Percentiles rank a stretch among this genome's conserved stretches.
Conservation (phyloP, 225 moss, liverwort and hornwort species). For the Asterella californica region DNA sequence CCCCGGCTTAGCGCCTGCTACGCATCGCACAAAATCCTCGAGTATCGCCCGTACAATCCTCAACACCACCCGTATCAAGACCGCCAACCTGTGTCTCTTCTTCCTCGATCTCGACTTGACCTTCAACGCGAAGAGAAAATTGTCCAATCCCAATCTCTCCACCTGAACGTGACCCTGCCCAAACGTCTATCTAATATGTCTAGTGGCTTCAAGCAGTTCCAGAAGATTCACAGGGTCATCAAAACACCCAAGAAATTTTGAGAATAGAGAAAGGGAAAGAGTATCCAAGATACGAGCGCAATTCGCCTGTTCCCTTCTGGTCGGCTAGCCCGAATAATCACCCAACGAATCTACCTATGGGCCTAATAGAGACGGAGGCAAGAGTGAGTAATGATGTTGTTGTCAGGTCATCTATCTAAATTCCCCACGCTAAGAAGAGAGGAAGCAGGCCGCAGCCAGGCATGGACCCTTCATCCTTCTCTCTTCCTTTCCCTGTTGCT, state of each 20-base stretch:
- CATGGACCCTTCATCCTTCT: constrained; percentile 2
- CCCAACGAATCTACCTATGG: not conserved
- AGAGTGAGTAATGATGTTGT: not conserved
- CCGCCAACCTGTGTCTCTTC: not conserved
- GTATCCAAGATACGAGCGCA: not conserved
- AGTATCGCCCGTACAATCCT: not conserved
- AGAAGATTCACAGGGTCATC: constrained; percentile 4
- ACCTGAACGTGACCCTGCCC: not conserved
- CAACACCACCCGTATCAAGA: not conserved
- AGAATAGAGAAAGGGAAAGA: not conserved
- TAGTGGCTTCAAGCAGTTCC: not conserved
- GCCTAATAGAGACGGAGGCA: not conserved
- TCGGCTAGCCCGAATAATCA: constrained; percentile 6
- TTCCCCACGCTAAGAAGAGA: not conserved
- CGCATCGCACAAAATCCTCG: constrained; percentile 9
- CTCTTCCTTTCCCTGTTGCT: too few species aligned
- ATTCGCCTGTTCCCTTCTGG: not conserved
- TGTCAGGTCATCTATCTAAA: not conserved
- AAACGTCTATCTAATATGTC: not conserved
- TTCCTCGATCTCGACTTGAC: not conserved
- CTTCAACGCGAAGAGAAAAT: constrained; percentile 1
- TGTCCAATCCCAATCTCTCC: not conserved
- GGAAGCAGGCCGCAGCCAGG: not conserved
- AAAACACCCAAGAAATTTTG: not conserved
- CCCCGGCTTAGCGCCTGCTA: not conserved